phyloP scores from a whole-genome alignment of 345 rosid species.

The Ceriops zippeliana region DNA sequence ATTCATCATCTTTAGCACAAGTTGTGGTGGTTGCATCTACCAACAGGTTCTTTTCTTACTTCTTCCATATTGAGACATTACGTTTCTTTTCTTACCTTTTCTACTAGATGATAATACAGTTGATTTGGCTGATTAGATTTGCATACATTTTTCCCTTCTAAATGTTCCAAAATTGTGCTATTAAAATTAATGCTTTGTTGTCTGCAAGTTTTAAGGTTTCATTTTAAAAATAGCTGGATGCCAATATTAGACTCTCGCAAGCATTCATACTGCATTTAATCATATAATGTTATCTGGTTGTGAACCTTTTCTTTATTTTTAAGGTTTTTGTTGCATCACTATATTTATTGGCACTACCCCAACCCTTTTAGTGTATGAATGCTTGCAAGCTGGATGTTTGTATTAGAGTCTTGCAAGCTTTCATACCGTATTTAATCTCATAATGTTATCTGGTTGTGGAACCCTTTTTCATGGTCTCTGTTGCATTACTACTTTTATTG shows the following conservation, averaged over 20 bases:
- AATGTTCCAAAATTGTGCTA: too few species aligned
- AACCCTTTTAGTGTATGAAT: background rate
- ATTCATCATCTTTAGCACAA: slow-evolving; percentile 39
- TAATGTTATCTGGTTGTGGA: background rate
- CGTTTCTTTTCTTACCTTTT: background rate
- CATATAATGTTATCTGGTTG: background rate
- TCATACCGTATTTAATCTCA: background rate
- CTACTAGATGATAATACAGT: background rate
- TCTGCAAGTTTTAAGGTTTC: too few species aligned
- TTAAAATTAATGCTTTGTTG: too few species aligned
- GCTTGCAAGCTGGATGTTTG: too few species aligned
- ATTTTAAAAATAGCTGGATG: too few species aligned
- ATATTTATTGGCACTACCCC: too few species aligned
- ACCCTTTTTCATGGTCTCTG: too few species aligned
- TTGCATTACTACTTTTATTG: too few species aligned
- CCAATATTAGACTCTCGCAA: background rate
- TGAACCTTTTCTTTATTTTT: background rate
- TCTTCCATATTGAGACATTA: background rate
- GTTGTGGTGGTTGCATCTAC: slow-evolving; percentile 86
- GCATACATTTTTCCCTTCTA: too few species aligned
- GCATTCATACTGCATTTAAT: background rate
- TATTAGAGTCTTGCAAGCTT: background rate
- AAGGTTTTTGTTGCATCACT: too few species aligned
- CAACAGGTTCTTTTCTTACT: slow-evolving; percentile 53
- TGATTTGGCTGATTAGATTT: too few species aligned